Conservation (phyloP, 768 basidiomycete genomes). For the Mrakia frigida region DNA sequence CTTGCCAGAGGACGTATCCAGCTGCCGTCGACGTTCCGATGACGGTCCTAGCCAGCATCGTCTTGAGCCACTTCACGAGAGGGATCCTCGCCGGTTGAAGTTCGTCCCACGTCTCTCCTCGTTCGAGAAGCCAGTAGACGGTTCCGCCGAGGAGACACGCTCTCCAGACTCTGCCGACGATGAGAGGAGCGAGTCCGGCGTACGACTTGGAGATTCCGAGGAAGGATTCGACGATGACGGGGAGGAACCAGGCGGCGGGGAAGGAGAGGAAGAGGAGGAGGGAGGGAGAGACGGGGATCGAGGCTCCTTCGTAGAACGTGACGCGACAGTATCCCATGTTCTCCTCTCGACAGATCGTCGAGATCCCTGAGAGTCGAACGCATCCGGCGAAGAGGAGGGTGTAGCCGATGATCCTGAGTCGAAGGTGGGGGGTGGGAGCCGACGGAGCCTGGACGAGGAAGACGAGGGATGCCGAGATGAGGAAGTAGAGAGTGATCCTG, state of each 20-base stretch:
- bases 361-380: constrained; percentile 68
- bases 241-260: constrained; percentile 56
- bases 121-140: constrained; percentile 75
- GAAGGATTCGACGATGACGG: constrained; percentile 55
- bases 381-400: constrained; percentile 60
- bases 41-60: constrained; percentile 58
- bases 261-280: constrained; percentile 58
- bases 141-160: constrained; percentile 58
- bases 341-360: constrained; percentile 90
- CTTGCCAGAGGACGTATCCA: constrained; percentile 64
- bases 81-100: constrained; percentile 40
- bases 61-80: constrained; percentile 54
- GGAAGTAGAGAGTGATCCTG: constrained; percentile 66
- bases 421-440: constrained; percentile 64
- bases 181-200: constrained; percentile 61
- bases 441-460: constrained; percentile 58
- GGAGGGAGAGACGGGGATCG: constrained; percentile 60
- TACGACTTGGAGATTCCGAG: constrained; percentile 66
- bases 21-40: constrained; percentile 48
- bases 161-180: constrained; percentile 55
- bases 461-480: constrained; percentile 55
- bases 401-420: constrained; percentile 69
- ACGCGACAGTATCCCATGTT: constrained; percentile 77
- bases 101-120: constrained; percentile 55
- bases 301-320: constrained; percentile 77